Percentiles rank a stretch among this genome's conserved stretches.
These are phyloP conservation scores for Curvularia hawaiiensis DNA, from an alignment of 2,329 filamentous ascomycete species.

Conservation along the genomic window DNA sequence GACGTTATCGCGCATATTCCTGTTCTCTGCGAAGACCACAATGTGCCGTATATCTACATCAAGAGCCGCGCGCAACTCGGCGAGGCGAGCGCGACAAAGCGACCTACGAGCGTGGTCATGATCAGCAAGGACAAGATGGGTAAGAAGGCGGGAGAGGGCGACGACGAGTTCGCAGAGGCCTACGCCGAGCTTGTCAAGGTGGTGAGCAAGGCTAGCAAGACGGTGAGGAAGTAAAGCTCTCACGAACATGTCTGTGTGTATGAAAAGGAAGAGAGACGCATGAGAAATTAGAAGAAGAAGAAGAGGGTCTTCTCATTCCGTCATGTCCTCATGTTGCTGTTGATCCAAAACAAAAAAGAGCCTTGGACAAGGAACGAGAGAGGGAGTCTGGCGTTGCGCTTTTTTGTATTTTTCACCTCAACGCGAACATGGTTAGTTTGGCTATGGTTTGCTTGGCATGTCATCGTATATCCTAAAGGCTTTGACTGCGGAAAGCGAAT, in stretches of 20 bases:
- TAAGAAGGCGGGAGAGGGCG: conserved; percentile 55
- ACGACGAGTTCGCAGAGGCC: conserved; percentile 57
- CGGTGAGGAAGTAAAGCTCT: conserved; percentile 56
- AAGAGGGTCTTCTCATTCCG: background rate
- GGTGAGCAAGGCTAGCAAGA: conserved; percentile 63
- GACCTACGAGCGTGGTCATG: conserved; percentile 97
- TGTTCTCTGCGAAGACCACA: conserved; percentile 97
- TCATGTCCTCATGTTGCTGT: conserved; percentile 8
- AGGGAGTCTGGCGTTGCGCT: conserved; percentile 5
- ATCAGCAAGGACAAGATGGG: conserved; percentile 59
- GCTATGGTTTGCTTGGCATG: background rate
- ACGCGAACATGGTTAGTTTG: background rate
- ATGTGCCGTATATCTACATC: conserved; percentile 95
- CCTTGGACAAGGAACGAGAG: background rate
- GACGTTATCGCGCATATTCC: conserved; percentile 99
- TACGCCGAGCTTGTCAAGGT: conserved; percentile 64
- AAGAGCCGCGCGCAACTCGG: conserved; percentile 91
- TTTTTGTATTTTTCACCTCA: background rate
- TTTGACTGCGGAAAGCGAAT: background rate
- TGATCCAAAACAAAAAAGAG: background rate
- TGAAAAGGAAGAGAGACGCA: conserved; percentile 1
- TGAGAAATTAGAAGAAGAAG: conserved; percentile 3
- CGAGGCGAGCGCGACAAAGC: conserved; percentile 91
- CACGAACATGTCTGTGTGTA: background rate
- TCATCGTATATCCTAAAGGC: background rate